A percentile compares a stretch with the other conserved stretches of the same genome.
phyloP scores from a whole-genome alignment of 768 basidiomycete species.

The Pleurotus pulmonarius region DNA sequence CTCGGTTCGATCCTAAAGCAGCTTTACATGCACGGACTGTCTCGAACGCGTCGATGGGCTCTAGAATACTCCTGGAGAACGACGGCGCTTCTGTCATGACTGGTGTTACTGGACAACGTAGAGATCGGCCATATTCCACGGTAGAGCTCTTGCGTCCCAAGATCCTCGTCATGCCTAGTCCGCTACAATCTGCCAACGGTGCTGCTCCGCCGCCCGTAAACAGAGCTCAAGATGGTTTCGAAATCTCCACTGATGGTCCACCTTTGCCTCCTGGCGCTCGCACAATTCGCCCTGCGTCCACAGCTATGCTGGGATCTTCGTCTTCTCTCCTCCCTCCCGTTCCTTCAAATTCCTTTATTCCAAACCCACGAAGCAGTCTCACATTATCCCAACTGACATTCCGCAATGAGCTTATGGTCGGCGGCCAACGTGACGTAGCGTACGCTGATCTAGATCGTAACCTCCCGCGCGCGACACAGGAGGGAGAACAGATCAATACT shows the following conservation, averaged over 20 bases:
- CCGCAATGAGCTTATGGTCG: constrained; percentile 72
- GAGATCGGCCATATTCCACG: constrained; percentile 66
- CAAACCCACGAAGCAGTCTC: constrained; percentile 71
- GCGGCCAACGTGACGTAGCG: constrained; percentile 59
- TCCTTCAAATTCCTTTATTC: constrained; percentile 68
- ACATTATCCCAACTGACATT: constrained; percentile 83
- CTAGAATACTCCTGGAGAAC: constrained; percentile 57
- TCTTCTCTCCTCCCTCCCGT: constrained; percentile 23
- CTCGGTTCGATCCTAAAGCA: constrained; percentile 80
- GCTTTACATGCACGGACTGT: constrained; percentile 52
- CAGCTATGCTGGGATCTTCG: constrained; percentile 26
- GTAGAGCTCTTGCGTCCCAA: constrained; percentile 83
- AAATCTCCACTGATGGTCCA: constrained; percentile 63
- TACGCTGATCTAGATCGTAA: constrained; percentile 56
- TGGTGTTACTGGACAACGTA: constrained; percentile 28
- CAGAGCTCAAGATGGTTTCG: constrained; percentile 52
- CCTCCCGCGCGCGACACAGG: constrained; percentile 70
- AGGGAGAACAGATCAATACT: constrained; percentile 73
- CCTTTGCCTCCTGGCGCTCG: constrained; percentile 77
- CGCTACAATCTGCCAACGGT: constrained; percentile 53
- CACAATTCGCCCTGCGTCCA: constrained; percentile 46
- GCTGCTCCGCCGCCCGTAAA: constrained; percentile 29
- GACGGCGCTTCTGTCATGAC: constrained; percentile 43
- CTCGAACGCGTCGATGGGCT: constrained; percentile 66
- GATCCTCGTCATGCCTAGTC: constrained; percentile 92